Evolutionary conservation across 2,329 filamentous ascomycete genomes (phyloP).

Genomic region (Calonectria hawksworthii): DNA sequence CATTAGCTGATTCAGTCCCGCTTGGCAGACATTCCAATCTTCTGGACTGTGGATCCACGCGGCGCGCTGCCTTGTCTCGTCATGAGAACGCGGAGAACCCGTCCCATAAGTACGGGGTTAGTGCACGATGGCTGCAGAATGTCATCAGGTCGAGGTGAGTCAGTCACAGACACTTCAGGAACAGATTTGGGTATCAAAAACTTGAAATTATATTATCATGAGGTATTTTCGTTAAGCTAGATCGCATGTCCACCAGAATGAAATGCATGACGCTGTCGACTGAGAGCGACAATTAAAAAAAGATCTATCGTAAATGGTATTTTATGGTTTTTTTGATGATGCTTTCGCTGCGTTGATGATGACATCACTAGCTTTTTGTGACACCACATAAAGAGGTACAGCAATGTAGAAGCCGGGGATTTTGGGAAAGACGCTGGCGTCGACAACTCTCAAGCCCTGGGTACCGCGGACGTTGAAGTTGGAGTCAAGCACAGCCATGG

Average conservation of each 20-base stretch:
- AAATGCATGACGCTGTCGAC: neutral
- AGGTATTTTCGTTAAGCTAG: neutral
- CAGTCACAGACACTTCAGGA: neutral
- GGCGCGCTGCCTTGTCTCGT: no score
- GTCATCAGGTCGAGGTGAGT: neutral
- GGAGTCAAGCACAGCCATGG: neutral
- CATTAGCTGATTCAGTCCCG: neutral
- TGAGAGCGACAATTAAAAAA: neutral
- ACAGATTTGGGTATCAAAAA: neutral
- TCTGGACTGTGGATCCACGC: neutral
- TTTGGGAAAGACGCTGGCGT: constrained; percentile 8
- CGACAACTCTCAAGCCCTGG: neutral
- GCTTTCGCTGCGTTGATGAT: neutral
- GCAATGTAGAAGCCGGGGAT: neutral
- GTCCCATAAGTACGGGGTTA: neutral
- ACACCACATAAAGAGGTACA: neutral
- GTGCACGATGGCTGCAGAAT: no score
- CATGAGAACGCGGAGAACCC: neutral
- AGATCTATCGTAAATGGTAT: neutral
- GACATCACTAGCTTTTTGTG: constrained; percentile 2
- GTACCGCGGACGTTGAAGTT: neutral
- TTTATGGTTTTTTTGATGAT: neutral
- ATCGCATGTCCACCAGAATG: neutral
- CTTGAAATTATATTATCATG: neutral
- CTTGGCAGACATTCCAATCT: neutral